Evolutionary conservation across 2,329 filamentous ascomycete genomes (phyloP).

Genomic region (Ambrosiella xylebori): DNA sequence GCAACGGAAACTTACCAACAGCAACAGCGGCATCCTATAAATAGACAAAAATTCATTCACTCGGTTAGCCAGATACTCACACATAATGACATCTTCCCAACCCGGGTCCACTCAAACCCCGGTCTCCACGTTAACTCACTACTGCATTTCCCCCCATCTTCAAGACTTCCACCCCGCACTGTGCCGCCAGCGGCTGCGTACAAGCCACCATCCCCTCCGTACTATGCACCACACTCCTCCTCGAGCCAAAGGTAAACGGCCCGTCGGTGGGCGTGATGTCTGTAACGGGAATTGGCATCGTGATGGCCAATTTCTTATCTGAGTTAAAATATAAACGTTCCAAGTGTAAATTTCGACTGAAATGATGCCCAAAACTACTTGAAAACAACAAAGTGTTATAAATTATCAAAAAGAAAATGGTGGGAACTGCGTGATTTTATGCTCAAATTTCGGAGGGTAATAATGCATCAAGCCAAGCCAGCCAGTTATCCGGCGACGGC

Average conservation of each 20-base stretch:
- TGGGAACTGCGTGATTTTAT: no score
- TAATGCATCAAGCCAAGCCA: no score
- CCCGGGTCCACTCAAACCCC: no score
- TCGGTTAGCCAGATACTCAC: no score
- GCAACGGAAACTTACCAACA: constrained; percentile 39
- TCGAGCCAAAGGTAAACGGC: constrained; percentile 7
- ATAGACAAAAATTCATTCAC: neutral
- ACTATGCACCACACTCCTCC: constrained; percentile 83
- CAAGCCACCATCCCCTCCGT: constrained; percentile 82
- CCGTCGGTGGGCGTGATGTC: neutral
- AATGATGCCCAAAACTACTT: no score
- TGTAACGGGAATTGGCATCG: constrained; percentile 1
- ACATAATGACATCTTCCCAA: neutral
- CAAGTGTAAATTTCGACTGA: no score
- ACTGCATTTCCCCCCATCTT: constrained; percentile 82
- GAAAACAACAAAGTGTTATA: no score
- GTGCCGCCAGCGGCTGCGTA: constrained; percentile 75
- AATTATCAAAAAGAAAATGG: no score
- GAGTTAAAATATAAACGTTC: constrained; percentile 15
- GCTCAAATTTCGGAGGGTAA: no score
- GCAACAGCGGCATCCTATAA: constrained; percentile 83
- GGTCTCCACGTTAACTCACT: constrained; percentile 36
- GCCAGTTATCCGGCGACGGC: no score
- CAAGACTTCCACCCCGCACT: constrained; percentile 73
- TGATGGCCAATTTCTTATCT: neutral